phyloP scores from a whole-genome alignment of 805 yeast genomes.

The Saccharomycopsis sp. region DNA sequence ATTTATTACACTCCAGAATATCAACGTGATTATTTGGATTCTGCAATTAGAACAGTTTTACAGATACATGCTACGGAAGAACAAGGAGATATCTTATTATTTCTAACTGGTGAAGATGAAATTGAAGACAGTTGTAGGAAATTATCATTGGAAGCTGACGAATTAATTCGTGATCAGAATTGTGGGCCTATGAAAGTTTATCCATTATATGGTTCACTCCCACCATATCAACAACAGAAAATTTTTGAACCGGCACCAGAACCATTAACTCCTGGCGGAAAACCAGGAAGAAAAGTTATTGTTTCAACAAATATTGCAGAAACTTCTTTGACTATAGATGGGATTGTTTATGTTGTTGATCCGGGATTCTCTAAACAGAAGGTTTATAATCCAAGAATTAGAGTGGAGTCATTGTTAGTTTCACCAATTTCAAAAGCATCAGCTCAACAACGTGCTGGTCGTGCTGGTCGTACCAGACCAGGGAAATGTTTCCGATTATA shows the following conservation, averaged over 20 bases:
- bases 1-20: conserved; percentile 94
- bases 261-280: conserved; percentile 63
- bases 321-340: conserved; percentile 95
- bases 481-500: conserved; percentile 95
- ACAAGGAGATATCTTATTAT: conserved; percentile 81
- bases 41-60: conserved; percentile 90
- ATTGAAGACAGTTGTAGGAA: conserved; percentile 95
- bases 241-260: conserved; percentile 88
- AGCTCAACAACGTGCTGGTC: conserved; percentile 98
- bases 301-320: conserved; percentile 95
- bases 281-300: conserved; percentile 93
- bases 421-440: conserved; percentile 96
- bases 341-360: conserved; percentile 94
- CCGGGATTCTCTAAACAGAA: conserved; percentile 97
- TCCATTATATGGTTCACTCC: conserved; percentile 93
- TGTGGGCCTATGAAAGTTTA: conserved; percentile 87
- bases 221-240: conserved; percentile 91
- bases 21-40: conserved; percentile 90
- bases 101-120: conserved; percentile 95
- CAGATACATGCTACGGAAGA: conserved; percentile 97
- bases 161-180: conserved; percentile 76
- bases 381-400: conserved; percentile 90
- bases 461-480: conserved; percentile 99
- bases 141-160: conserved; percentile 82
- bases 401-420: conserved; percentile 90